These are phyloP conservation scores for Ceratocystis lukuohia DNA, from an alignment of 2,329 filamentous ascomycete species.

Conservation along the genomic window DNA sequence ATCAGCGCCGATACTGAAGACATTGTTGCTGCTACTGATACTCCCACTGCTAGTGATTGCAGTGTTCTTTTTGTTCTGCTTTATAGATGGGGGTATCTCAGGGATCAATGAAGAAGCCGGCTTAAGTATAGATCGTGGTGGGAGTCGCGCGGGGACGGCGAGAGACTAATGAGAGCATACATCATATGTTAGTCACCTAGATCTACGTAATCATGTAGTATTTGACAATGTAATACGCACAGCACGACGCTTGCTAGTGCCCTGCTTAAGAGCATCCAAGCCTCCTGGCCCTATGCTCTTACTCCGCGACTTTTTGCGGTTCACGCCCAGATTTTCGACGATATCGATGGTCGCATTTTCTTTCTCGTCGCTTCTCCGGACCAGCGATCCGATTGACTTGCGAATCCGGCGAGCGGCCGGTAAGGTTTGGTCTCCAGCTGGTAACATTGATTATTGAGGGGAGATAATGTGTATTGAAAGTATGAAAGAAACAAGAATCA, in stretches of 20 bases:
- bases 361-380: constrained; percentile 43
- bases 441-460: not conserved
- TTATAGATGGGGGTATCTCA: constrained; percentile 42
- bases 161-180: constrained; percentile 34
- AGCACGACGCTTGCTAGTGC: constrained; percentile 64
- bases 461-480: not conserved
- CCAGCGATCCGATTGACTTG: constrained; percentile 55
- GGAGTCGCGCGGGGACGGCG: constrained; percentile 37
- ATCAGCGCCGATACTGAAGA: constrained; percentile 14
- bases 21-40: not conserved
- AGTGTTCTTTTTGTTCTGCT: constrained; percentile 8
- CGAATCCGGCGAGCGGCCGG: constrained; percentile 46
- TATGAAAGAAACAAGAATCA: not conserved
- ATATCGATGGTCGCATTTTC: constrained; percentile 65
- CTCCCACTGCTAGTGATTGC: not conserved
- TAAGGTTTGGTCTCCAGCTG: constrained; percentile 29
- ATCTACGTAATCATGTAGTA: not conserved
- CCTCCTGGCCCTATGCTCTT: constrained; percentile 94
- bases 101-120: constrained; percentile 52
- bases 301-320: constrained; percentile 63
- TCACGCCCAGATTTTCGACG: constrained; percentile 38
- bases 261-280: constrained; percentile 64
- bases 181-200: not conserved
- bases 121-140: constrained; percentile 63
- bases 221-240: constrained; percentile 34